A percentile compares a stretch with the other conserved stretches of the same genome.
phyloP scores from a whole-genome alignment of 2,329 filamentous ascomycete species.

The Pseudomassariella vexata region DNA sequence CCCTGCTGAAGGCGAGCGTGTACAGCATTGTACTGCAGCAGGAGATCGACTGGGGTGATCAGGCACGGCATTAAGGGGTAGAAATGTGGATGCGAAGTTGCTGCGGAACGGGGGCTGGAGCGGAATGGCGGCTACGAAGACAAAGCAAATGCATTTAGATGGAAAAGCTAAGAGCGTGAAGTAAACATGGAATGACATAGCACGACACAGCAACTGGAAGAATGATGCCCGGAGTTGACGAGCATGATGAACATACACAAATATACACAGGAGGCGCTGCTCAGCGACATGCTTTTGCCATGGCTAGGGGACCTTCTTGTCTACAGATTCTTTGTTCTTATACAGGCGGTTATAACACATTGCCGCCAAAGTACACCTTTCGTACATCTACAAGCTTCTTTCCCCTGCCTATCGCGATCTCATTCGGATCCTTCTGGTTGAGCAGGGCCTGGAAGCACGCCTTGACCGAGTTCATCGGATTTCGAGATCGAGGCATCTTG shows the following conservation, averaged over 20 bases:
- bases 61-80: slow-evolving; percentile 13
- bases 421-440: slow-evolving; percentile 80
- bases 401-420: slow-evolving; percentile 81
- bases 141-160: slow-evolving; percentile 1
- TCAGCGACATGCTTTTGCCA: not conserved
- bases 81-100: not conserved
- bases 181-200: too few relatives aligned
- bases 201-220: too few relatives aligned
- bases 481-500: slow-evolving; percentile 76
- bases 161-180: too few relatives aligned
- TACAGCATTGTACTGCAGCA: slow-evolving; percentile 98
- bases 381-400: slow-evolving; percentile 95
- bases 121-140: too few relatives aligned
- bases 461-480: slow-evolving; percentile 98
- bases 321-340: slow-evolving; percentile 7
- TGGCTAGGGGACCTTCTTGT: slow-evolving; percentile 1
- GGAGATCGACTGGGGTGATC: slow-evolving; percentile 73
- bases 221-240: too few relatives aligned
- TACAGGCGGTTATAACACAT: slow-evolving; percentile 45
- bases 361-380: slow-evolving; percentile 93
- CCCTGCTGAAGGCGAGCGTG: slow-evolving; percentile 92
- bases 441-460: slow-evolving; percentile 78
- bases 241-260: not conserved
- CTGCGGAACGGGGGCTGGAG: not conserved
- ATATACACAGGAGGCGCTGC: not conserved